Evolutionary conservation across 441 rosid genomes (phyloP).

Genomic region (Arabidopsis lyrata): DNA sequence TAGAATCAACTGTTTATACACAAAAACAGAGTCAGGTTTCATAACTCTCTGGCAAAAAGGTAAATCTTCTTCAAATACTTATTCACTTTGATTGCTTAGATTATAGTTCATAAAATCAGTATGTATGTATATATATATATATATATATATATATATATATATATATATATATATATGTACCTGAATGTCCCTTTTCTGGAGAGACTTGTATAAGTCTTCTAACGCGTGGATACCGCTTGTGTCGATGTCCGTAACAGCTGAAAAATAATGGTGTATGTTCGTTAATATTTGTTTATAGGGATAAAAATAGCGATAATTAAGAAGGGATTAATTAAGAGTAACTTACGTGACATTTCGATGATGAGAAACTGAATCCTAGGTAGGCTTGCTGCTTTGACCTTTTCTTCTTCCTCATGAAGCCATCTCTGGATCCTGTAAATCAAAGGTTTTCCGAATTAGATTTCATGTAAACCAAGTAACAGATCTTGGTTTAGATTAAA

Average conservation of each 20-base stretch:
- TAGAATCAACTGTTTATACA: constrained; percentile 62
- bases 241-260: constrained; percentile 69
- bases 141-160: too few species aligned
- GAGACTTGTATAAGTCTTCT: constrained; percentile 55
- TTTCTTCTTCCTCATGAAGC: constrained; percentile 56
- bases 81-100: constrained; percentile 3
- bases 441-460: not conserved
- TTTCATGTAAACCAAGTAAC: constrained; percentile 22
- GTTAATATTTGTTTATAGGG: constrained; percentile 12
- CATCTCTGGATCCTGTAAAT: constrained; percentile 59
- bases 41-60: constrained; percentile 6
- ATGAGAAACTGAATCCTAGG: constrained; percentile 50
- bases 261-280: not conserved
- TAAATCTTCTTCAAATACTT: constrained; percentile 3
- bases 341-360: constrained; percentile 62
- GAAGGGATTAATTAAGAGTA: not conserved
- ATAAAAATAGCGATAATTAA: not conserved
- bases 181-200: constrained; percentile 55
- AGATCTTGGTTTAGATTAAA: not conserved
- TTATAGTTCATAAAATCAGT: not conserved
- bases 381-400: constrained; percentile 38
- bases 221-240: constrained; percentile 64
- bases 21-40: constrained; percentile 6
- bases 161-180: too few species aligned
- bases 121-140: too few species aligned